Evolutionary conservation across 2,329 filamentous ascomycete species (phyloP).

Genomic region (Colletotrichum lini): DNA sequence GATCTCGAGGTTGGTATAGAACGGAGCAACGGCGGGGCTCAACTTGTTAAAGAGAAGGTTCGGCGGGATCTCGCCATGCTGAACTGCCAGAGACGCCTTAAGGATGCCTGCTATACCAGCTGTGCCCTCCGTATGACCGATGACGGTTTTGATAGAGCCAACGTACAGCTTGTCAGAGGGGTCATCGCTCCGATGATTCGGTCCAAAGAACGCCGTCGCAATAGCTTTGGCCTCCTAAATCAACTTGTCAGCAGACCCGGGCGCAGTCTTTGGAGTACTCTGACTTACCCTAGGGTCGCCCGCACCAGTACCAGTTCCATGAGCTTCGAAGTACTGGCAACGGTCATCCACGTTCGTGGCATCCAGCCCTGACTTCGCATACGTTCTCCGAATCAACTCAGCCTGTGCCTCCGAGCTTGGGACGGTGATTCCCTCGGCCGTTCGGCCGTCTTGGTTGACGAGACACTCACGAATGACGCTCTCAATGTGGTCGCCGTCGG

Average conservation of each 20-base stretch:
- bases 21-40: slow-evolving; percentile 48
- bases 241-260: slow-evolving; percentile 63
- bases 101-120: slow-evolving; percentile 48
- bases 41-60: slow-evolving; percentile 50
- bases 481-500: too few relatives aligned
- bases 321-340: slow-evolving; percentile 47
- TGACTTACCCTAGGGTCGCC: background rate
- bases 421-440: slow-evolving; percentile 45
- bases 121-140: slow-evolving; percentile 48
- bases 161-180: background rate
- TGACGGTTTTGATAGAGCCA: slow-evolving; percentile 34
- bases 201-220: slow-evolving; percentile 44
- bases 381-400: slow-evolving; percentile 47
- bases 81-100: slow-evolving; percentile 44
- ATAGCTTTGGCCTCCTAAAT: slow-evolving; percentile 50
- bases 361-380: slow-evolving; percentile 41
- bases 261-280: slow-evolving; percentile 61
- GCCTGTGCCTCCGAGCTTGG: slow-evolving; percentile 51
- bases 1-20: background rate
- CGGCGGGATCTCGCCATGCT: slow-evolving; percentile 46
- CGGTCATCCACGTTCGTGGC: slow-evolving; percentile 35
- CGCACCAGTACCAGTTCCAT: slow-evolving; percentile 45
- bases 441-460: too few relatives aligned
- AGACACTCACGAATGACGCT: too few relatives aligned
- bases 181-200: slow-evolving; percentile 27